phyloP scores from a whole-genome alignment of 2,329 filamentous ascomycete genomes.

The Monosporascus sp. region DNA sequence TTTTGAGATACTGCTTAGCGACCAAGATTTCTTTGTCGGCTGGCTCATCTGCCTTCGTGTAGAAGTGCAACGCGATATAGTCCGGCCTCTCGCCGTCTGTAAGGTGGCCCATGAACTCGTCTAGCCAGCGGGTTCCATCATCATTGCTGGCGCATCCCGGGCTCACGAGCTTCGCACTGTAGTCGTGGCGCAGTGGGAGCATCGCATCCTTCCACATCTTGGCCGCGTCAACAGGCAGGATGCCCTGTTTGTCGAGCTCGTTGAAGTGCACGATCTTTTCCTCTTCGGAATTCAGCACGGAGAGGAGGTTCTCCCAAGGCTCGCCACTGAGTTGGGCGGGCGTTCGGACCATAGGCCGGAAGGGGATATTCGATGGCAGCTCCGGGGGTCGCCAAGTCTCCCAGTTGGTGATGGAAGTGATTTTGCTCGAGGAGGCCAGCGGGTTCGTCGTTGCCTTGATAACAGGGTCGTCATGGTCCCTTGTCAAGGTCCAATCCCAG shows the following conservation, averaged over 20 bases:
- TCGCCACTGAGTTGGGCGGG: conserved; percentile 28
- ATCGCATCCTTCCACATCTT: conserved; percentile 29
- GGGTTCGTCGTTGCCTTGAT: conserved; percentile 1
- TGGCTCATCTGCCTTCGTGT: conserved; percentile 7
- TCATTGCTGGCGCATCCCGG: conserved; percentile 32
- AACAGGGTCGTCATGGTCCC: neutral
- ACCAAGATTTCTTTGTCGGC: conserved; percentile 23
- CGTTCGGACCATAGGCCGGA: conserved; percentile 39
- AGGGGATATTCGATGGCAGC: conserved; percentile 25
- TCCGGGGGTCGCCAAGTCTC: conserved; percentile 8
- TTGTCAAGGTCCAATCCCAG: conserved; percentile 6
- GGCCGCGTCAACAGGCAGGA: conserved; percentile 27
- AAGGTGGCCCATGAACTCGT: conserved; percentile 31
- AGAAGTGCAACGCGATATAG: conserved; percentile 36
- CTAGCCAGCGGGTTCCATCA: conserved; percentile 30
- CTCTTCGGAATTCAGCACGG: conserved; percentile 17
- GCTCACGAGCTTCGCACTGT: conserved; percentile 28
- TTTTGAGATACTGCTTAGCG: conserved; percentile 30
- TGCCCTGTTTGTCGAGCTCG: conserved; percentile 34
- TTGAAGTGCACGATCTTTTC: conserved; percentile 35
- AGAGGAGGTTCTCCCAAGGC: conserved; percentile 27
- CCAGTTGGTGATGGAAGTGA: conserved; percentile 7
- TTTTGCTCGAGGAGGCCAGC: neutral
- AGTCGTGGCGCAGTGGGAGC: conserved; percentile 15
- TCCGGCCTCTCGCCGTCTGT: conserved; percentile 26